These are phyloP conservation scores for Phytophthora pisi DNA, from an alignment of 352 stramenopile species.

Conservation along the genomic window DNA sequence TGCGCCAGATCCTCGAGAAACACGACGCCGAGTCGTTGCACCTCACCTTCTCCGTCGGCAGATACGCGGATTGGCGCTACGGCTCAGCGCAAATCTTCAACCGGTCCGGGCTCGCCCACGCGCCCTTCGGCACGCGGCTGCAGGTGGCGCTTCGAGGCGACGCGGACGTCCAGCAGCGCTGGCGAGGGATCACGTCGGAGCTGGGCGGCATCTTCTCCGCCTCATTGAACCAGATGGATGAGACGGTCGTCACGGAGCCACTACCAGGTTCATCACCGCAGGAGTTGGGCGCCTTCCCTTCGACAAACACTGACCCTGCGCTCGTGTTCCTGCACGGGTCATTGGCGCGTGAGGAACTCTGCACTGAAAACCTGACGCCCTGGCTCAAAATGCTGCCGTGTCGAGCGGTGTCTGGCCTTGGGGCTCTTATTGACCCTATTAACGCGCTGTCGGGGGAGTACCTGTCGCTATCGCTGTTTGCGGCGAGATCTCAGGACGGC, in stretches of 20 bases:
- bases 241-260: slow-evolving; percentile 40
- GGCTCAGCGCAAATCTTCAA: slow-evolving; percentile 33
- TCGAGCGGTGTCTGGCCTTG: slow-evolving; percentile 62
- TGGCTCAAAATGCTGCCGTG: slow-evolving; percentile 91
- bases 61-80: slow-evolving; percentile 58
- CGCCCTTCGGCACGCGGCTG: slow-evolving; percentile 68
- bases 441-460: slow-evolving; percentile 76
- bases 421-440: slow-evolving; percentile 76
- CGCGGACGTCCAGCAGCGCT: slow-evolving; percentile 40
- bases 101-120: slow-evolving; percentile 32
- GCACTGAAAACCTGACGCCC: slow-evolving; percentile 88
- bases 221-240: slow-evolving; percentile 83
- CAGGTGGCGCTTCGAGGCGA: slow-evolving; percentile 55
- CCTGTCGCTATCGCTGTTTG: slow-evolving; percentile 63
- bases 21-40: slow-evolving; percentile 73
- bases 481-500: slow-evolving; percentile 22
- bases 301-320: slow-evolving; percentile 8
- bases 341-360: slow-evolving; percentile 82
- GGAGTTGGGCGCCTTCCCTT: slow-evolving; percentile 20
- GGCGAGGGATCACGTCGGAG: slow-evolving; percentile 73
- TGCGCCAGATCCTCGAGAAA: slow-evolving; percentile 76
- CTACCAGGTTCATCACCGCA: slow-evolving; percentile 12
- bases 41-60: slow-evolving; percentile 71
- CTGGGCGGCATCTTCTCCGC: slow-evolving; percentile 84
- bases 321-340: slow-evolving; percentile 61